Base-by-base conservation (phyloP, 1,139 yeast genomes). In the Lodderomyces metapsilosis region DNA sequence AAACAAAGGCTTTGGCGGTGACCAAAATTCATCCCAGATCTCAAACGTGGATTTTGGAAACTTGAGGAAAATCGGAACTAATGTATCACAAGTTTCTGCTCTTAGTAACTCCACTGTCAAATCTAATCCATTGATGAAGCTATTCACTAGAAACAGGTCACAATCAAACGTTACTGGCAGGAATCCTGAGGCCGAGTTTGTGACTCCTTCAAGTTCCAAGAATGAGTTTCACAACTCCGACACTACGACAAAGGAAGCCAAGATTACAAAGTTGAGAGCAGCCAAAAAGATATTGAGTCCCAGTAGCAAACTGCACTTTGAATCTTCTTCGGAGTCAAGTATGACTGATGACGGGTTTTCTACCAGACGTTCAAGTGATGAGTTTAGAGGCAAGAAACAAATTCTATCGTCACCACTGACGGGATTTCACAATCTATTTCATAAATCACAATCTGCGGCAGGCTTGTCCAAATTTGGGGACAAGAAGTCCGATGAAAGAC, bases 11-110 rank as follows among this genome's bases (percentile, higher is more conserved):
- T 4, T 11, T 16, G 32, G 32, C 8, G 32, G 18, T 18, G 32
- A 28, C 11, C 32, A 28, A 13, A 28, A 16, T 15, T 15, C 18
- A 8, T 23, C 32, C 8, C 42, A 35, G 21, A 31, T 40, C 1
- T 36, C 43, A n/a, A 33, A 67, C 40, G 75, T 71, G 9, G 76
- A 73, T 4, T 71, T 71, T 50, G 68, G 59, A 41, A 70, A 58
- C 38, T 49, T 71, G 25, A 69, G 66, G 48, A 70, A 69, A 45
- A 52, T 56, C 24, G 52, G 54, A 28, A 68, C 75, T 6, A 64
- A 66, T 42, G 48, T 61, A 7, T 68, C 75, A 1, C 56, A 48
- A 41, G 39, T 54, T 2, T 62, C 71, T 3, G 52, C 54, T 12
- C 22, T 50, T 2, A 60, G 62, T 34, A 36, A 49, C 6, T 49